Conservation (phyloP, 2,329 filamentous ascomycete genomes). For the Drechslerella dactyloides region DNA sequence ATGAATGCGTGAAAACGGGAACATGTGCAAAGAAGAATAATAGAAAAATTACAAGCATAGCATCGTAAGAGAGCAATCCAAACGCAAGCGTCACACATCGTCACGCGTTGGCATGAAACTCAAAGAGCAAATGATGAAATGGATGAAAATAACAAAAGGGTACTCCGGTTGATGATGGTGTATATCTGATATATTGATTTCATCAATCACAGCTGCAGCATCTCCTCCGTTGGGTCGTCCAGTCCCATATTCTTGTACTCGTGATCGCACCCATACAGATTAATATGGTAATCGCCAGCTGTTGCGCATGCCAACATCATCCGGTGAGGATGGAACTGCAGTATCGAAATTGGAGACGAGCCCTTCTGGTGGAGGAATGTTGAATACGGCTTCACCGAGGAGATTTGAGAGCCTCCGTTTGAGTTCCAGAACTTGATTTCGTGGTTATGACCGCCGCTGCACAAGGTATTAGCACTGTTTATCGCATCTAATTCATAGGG, state of each 20-base stretch:
- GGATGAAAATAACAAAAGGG: neutral
- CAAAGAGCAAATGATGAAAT: neutral
- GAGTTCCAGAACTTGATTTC: conserved; percentile 92
- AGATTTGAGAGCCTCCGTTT: conserved; percentile 73
- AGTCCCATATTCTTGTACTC: conserved; percentile 52
- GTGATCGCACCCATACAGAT: conserved; percentile 75
- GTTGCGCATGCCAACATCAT: conserved; percentile 89
- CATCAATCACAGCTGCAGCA: conserved; percentile 33
- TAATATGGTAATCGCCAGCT: conserved; percentile 85
- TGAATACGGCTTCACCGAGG: conserved; percentile 85
- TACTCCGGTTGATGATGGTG: neutral
- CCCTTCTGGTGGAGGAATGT: conserved; percentile 83
- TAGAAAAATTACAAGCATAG: conserved; percentile 1
- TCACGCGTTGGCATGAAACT: neutral
- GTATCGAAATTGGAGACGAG: conserved; percentile 80
- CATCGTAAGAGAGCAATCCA: conserved; percentile 1
- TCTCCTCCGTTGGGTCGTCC: conserved; percentile 39
- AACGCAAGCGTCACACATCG: conserved; percentile 1
- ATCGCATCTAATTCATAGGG: conserved; percentile 48
- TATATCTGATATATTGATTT: conserved; percentile 5
- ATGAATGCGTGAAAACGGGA: conserved; percentile 37
- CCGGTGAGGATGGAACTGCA: conserved; percentile 92
- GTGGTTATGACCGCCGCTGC: conserved; percentile 84
- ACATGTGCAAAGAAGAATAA: neutral
- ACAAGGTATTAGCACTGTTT: conserved; percentile 52